These are phyloP conservation scores for Ogataea allantospora DNA, from an alignment of 805 yeast genomes.

Conservation along the genomic window DNA sequence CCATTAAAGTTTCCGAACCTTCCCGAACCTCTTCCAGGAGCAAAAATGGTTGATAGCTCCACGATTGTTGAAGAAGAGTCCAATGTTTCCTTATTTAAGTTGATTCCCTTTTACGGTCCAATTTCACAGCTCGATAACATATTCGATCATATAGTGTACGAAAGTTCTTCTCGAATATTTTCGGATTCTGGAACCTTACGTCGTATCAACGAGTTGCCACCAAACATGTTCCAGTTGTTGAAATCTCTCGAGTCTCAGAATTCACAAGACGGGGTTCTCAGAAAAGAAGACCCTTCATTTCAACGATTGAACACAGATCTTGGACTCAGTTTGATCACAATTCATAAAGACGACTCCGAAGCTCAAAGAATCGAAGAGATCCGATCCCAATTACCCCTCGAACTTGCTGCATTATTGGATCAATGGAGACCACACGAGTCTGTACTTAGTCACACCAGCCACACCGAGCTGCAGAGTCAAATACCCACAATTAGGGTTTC, in stretches of 20 bases:
- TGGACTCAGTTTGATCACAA: slow-evolving; percentile 13
- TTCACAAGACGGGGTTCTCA: slow-evolving; percentile 2
- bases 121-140: background rate
- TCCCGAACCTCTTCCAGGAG: background rate
- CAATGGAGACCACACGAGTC: slow-evolving; percentile 18
- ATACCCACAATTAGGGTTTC: slow-evolving; percentile 14
- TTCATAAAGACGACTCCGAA: slow-evolving; percentile 1
- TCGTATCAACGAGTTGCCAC: slow-evolving; percentile 1
- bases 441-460: slow-evolving; percentile 1
- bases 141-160: slow-evolving; percentile 17
- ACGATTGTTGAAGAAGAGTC: background rate
- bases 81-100: background rate
- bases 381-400: slow-evolving; percentile 8
- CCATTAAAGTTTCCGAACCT: background rate
- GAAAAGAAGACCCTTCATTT: background rate
- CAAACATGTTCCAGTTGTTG: slow-evolving; percentile 2
- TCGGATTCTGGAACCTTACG: slow-evolving; percentile 9
- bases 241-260: slow-evolving; percentile 5
- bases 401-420: slow-evolving; percentile 15
- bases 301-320: slow-evolving; percentile 4
- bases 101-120: background rate
- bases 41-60: background rate
- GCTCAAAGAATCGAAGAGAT: slow-evolving; percentile 6
- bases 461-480: slow-evolving; percentile 4
- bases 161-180: slow-evolving; percentile 12